A percentile compares a stretch with the other conserved stretches of the same genome.
phyloP scores from a whole-genome alignment of 1,284 basidiomycete species.

The Cutaneotrichosporon mucoides region DNA sequence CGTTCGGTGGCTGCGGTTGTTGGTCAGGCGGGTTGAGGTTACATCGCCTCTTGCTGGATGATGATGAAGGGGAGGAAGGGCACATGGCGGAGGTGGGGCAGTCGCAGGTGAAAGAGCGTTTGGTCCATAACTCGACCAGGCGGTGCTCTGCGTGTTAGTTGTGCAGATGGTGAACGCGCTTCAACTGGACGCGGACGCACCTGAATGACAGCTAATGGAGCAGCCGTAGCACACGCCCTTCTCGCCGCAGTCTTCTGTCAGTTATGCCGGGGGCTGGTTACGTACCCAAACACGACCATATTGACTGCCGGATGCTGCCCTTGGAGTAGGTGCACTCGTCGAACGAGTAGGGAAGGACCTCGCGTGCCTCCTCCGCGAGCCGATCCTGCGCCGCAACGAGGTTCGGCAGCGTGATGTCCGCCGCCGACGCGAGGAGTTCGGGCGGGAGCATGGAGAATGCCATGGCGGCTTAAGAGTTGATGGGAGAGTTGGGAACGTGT shows the following conservation, averaged over 20 bases:
- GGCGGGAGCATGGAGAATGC: not conserved
- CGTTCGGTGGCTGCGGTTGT: slow-evolving; percentile 35
- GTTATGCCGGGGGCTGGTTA: not conserved
- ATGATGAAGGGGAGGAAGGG: slow-evolving; percentile 1
- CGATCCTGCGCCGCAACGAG: slow-evolving; percentile 39
- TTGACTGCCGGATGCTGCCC: slow-evolving; percentile 40
- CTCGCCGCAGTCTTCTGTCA: slow-evolving; percentile 30
- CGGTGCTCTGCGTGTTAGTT: slow-evolving; percentile 35
- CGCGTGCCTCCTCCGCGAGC: slow-evolving; percentile 40
- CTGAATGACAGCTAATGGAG: slow-evolving; percentile 47
- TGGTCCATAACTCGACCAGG: slow-evolving; percentile 47
- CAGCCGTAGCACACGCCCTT: slow-evolving; percentile 48
- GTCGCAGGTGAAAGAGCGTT: slow-evolving; percentile 45
- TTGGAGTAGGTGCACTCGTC: slow-evolving; percentile 44
- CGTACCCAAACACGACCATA: slow-evolving; percentile 47
- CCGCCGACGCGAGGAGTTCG: slow-evolving; percentile 16
- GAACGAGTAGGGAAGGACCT: slow-evolving; percentile 43
- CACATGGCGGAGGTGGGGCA: slow-evolving; percentile 41
- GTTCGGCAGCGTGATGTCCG: slow-evolving; percentile 38
- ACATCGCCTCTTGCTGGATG: slow-evolving; percentile 21
- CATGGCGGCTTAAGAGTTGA: not conserved
- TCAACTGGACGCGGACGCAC: slow-evolving; percentile 20
- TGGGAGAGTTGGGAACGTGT: not conserved
- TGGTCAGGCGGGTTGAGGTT: slow-evolving; percentile 30
- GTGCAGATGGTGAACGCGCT: not conserved